These are phyloP conservation scores for Coleophoma cylindrospora DNA, from an alignment of 2,329 filamentous ascomycete genomes.

Conservation along the genomic window DNA sequence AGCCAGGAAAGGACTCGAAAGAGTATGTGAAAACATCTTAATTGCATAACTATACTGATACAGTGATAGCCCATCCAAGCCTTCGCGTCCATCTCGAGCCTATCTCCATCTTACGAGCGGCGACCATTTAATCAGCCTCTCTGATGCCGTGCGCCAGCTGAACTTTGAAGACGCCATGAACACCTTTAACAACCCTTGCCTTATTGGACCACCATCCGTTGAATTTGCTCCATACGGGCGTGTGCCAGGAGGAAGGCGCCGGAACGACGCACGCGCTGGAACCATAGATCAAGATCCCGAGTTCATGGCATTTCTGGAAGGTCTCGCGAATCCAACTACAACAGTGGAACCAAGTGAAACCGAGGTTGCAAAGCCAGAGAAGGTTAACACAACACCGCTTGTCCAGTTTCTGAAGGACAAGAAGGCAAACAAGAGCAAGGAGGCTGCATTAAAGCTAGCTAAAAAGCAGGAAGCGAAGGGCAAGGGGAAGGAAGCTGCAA, in stretches of 20 bases:
- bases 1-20: constrained; percentile 71
- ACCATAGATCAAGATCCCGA: constrained; percentile 96
- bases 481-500: constrained; percentile 47
- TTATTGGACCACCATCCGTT: constrained; percentile 73
- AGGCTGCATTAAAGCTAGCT: constrained; percentile 46
- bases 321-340: constrained; percentile 65
- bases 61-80: constrained; percentile 66
- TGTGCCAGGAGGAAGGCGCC: constrained; percentile 67
- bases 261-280: constrained; percentile 80
- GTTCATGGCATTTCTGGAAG: constrained; percentile 89
- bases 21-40: constrained; percentile 53
- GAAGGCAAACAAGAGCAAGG: constrained; percentile 70
- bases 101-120: constrained; percentile 78
- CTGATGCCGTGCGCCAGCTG: constrained; percentile 62
- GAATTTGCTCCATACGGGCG: constrained; percentile 84
- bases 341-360: constrained; percentile 45
- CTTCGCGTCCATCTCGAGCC: constrained; percentile 72
- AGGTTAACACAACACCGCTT: constrained; percentile 78
- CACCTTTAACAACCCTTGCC: constrained; percentile 63
- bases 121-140: constrained; percentile 61
- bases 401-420: constrained; percentile 90
- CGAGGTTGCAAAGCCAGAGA: constrained; percentile 34
- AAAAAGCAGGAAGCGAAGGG: constrained; percentile 45
- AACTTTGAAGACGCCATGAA: constrained; percentile 80
- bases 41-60: constrained; percentile 2